Evolutionary conservation across 257 asterid species (phyloP), one percentile per base, ranked within the genome.

Genomic region (Plantago major): DNA sequence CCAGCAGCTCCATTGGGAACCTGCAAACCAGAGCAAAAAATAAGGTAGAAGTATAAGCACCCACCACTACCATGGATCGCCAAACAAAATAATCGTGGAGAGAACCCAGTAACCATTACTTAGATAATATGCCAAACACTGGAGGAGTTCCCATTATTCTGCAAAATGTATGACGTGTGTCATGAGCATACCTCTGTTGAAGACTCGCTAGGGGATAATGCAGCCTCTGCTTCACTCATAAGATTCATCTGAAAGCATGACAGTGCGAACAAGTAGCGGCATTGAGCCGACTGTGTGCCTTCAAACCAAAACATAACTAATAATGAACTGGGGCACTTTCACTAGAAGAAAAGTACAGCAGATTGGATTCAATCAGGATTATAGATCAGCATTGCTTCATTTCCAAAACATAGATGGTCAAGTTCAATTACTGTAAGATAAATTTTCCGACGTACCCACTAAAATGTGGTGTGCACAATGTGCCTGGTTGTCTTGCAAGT

Each of bases 1-100:
- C 99, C 97, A 56, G 97, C 84, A 44, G 99, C 99, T 71, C 99
- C 99, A 75, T 89, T 92, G 18, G 99, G 99, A 75, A 92, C 93
- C 97, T 88, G 76, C 67, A 64, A 78, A 40, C 42, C 42, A 62
- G 66, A 59, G 47, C 56, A 71, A 47, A 22, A 22, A 22, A 22
- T 1, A 33, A 33, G 40, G 40, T 33, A 33, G 57, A 54, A 71
- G 42, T 43, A 37, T 64, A 46, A 33, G 40, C 53, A 53, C 66
- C 33, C 60, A 74, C 46, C 74, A 46, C 62, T 42, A 62, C 26
- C 59, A 46, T 19, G 40, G 43, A 62, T n/a, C 10, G 46, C 61
- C 54, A 67, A 52, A 48, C 19, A 28, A 48, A 46, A 67, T 45
- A 43, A 64, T 61, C 54, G n/a, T 51, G 46, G 60, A 60, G 37